Evolutionary conservation across 495 filamentous ascomycete genomes (phyloP).

Genomic region (Annulohypoxylon maeteangense): DNA sequence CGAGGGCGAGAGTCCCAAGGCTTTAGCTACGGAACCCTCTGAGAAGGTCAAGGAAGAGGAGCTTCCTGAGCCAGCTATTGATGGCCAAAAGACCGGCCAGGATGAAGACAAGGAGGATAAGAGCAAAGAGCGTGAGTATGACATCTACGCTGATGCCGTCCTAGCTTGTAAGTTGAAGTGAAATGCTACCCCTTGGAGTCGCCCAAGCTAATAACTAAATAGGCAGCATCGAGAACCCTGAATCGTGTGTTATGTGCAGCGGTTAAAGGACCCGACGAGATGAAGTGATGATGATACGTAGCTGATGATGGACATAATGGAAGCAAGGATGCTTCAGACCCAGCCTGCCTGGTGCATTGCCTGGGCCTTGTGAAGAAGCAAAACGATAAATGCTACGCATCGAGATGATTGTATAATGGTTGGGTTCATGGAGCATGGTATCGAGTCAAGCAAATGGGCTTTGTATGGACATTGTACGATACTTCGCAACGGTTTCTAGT

Average conservation of each 20-base stretch:
- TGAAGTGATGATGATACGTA: slow-evolving; percentile 40
- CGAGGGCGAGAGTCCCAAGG: slow-evolving; percentile 80
- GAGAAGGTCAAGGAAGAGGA: slow-evolving; percentile 66
- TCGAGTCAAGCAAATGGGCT: slow-evolving; percentile 19
- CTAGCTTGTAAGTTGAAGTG: slow-evolving; percentile 74
- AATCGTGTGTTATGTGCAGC: slow-evolving; percentile 91
- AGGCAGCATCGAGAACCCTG: slow-evolving; percentile 90
- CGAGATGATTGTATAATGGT: slow-evolving; percentile 18
- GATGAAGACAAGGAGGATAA: slow-evolving; percentile 69
- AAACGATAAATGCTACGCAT: slow-evolving; percentile 20
- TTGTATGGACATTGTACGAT: slow-evolving; percentile 3
- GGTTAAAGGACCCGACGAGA: slow-evolving; percentile 59
- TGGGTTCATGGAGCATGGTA: slow-evolving; percentile 13
- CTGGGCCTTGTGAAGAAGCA: slow-evolving; percentile 14
- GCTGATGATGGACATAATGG: slow-evolving; percentile 42
- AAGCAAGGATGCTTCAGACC: slow-evolving; percentile 13
- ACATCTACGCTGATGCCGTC: slow-evolving; percentile 94
- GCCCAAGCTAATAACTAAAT: slow-evolving; percentile 42
- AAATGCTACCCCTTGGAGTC: not conserved
- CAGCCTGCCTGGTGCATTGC: slow-evolving; percentile 10
- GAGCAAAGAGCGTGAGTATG: slow-evolving; percentile 76
- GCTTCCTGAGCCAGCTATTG: slow-evolving; percentile 63
- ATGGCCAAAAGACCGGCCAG: slow-evolving; percentile 59
- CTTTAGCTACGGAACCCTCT: slow-evolving; percentile 74
- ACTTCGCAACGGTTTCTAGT: slow-evolving; percentile 14